Conservation (phyloP, 1,139 yeast species). For the Candida mesenterica region DNA sequence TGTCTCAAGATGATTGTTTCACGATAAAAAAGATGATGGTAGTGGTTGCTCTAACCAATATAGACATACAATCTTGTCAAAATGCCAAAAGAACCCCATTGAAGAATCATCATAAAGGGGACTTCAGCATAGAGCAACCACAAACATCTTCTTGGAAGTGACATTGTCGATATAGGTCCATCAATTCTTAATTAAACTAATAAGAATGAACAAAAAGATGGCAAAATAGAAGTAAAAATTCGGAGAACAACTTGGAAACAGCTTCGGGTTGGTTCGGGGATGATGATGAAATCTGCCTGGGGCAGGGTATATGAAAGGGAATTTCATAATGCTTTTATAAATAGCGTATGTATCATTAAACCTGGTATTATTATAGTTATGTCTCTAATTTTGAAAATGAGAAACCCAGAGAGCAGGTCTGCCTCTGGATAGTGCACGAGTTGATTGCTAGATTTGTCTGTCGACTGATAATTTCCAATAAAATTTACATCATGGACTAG, state of each 20-base stretch:
- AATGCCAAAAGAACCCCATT: not conserved
- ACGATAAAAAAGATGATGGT: not conserved
- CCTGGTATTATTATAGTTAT: slow-evolving; percentile 4
- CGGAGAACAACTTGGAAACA: slow-evolving; percentile 3
- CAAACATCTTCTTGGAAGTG: not conserved
- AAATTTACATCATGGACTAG: not conserved
- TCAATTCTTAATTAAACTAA: slow-evolving; percentile 2
- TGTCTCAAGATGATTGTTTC: not conserved
- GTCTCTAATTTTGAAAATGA: slow-evolving; percentile 1
- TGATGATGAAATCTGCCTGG: not conserved
- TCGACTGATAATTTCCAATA: slow-evolving; percentile 2
- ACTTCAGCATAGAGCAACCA: no score
- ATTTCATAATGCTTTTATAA: not conserved
- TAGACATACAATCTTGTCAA: no score
- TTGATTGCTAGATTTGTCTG: no score
- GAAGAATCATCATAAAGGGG: no score
- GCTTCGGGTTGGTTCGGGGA: not conserved
- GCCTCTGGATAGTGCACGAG: no score
- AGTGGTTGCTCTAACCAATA: no score
- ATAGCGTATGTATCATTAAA: slow-evolving; percentile 8
- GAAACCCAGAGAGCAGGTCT: no score
- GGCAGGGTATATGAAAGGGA: not conserved
- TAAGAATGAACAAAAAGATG: slow-evolving; percentile 8
- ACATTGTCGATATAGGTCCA: slow-evolving; percentile 5
- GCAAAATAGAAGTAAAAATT: slow-evolving; percentile 1